Conservation (phyloP, 2,329 filamentous ascomycete genomes). For the Escovopsis sp. region DNA sequence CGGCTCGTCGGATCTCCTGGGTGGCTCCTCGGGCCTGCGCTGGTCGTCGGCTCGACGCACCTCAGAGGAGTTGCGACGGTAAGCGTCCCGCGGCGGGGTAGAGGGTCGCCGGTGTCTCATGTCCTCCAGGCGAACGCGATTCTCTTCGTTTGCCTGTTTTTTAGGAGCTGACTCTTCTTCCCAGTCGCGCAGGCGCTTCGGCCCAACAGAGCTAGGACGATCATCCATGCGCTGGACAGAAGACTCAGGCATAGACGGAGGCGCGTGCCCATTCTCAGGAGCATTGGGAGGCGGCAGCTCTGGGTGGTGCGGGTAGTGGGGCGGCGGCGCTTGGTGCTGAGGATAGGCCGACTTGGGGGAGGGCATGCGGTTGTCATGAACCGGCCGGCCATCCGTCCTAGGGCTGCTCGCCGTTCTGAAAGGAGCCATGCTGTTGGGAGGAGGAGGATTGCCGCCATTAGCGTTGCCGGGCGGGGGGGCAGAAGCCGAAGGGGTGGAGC, state of each 20-base stretch:
- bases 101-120: constrained; percentile 64
- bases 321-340: constrained; percentile 47
- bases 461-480: constrained; percentile 23
- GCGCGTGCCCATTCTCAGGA: constrained; percentile 38
- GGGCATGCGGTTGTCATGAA: constrained; percentile 73
- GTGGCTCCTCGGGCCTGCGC: constrained; percentile 42
- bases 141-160: constrained; percentile 82
- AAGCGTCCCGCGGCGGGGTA: constrained; percentile 54
- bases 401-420: constrained; percentile 64
- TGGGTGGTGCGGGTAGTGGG: constrained; percentile 53
- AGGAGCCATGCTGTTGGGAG: constrained; percentile 47
- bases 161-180: constrained; percentile 68
- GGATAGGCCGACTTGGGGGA: constrained; percentile 82
- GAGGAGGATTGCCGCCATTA: constrained; percentile 20
- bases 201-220: constrained; percentile 62
- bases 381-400: constrained; percentile 62
- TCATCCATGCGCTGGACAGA: constrained; percentile 48
- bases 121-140: constrained; percentile 72
- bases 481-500: constrained; percentile 32
- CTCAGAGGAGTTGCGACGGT: constrained; percentile 67
- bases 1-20: constrained; percentile 40
- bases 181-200: constrained; percentile 86
- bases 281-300: constrained; percentile 46
- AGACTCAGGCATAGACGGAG: constrained; percentile 45
- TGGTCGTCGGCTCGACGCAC: constrained; percentile 49